Conservation (phyloP, 345 rosid species). For the Pistacia vera region DNA sequence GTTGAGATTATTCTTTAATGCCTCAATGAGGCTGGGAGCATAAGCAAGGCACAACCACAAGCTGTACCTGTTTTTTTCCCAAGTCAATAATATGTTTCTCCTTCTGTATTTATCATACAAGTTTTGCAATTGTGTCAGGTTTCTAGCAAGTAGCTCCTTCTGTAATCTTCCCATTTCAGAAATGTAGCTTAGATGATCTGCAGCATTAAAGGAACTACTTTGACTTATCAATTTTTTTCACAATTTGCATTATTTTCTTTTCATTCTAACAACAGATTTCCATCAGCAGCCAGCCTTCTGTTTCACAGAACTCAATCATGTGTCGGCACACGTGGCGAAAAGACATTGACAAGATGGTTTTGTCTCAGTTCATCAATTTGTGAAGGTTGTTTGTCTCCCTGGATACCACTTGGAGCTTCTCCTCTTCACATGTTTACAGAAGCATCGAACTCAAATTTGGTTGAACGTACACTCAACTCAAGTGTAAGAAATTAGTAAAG, state of each 20-base stretch:
- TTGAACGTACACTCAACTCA: not conserved
- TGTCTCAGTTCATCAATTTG: not conserved
- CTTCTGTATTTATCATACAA: not conserved
- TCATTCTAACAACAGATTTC: not conserved
- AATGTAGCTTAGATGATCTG: not conserved
- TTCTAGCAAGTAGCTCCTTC: not conserved
- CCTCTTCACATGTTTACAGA: not conserved
- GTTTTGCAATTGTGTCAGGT: not conserved
- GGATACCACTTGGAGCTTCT: not conserved
- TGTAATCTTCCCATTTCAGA: not conserved
- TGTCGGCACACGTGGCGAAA: not conserved
- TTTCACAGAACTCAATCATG: not conserved
- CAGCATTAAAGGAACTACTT: too few relatives aligned
- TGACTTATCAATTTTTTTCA: not conserved
- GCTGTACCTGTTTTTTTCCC: not conserved
- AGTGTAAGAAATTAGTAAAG: not conserved
- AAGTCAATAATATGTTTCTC: not conserved
- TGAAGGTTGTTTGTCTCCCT: not conserved
- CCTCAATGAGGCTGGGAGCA: not conserved
- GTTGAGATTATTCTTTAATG: slow-evolving; percentile 7
- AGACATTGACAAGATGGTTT: not conserved
- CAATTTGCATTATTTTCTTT: not conserved
- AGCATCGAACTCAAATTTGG: not conserved
- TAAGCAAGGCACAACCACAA: not conserved
- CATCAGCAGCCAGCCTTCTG: not conserved